Conservation (phyloP, 192 early-diverging fungal genomes). For the Bifiguratus adelaidae region DNA sequence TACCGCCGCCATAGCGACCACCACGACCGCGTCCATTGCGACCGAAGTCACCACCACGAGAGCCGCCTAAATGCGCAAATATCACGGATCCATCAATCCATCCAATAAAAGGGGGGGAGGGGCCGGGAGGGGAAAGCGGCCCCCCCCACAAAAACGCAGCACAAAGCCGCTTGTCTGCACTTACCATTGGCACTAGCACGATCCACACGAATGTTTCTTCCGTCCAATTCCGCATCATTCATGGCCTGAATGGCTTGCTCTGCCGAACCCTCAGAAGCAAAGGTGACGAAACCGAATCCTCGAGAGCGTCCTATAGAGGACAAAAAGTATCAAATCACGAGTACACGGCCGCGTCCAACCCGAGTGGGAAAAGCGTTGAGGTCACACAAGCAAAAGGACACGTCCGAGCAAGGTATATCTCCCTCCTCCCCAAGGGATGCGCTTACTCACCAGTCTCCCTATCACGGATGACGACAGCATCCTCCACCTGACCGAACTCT, state of each 20-base stretch:
- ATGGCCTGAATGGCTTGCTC: constrained; percentile 44
- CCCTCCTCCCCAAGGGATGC: too few species aligned
- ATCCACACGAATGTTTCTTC: constrained; percentile 63
- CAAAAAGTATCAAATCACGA: too few species aligned
- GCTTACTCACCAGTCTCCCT: constrained; percentile 63
- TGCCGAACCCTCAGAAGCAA: constrained; percentile 26
- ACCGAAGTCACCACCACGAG: constrained; percentile 16
- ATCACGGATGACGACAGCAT: constrained; percentile 58
- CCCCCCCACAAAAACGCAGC: neutral
- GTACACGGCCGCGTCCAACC: too few species aligned
- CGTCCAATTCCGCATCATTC: constrained; percentile 62
- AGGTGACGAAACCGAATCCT: constrained; percentile 81
- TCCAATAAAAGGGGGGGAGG: neutral
- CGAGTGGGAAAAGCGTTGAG: too few species aligned
- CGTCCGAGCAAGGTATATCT: too few species aligned
- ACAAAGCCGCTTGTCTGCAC: neutral
- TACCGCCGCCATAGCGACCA: constrained; percentile 25
- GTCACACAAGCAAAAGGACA: too few species aligned
- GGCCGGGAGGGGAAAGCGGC: neutral
- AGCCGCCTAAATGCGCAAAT: constrained; percentile 6
- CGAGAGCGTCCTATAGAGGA: constrained; percentile 49
- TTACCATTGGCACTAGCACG: constrained; percentile 43
- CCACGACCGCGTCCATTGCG: constrained; percentile 23
- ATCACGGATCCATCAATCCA: constrained; percentile 12
- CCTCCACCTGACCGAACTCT: constrained; percentile 46